phyloP scores from a whole-genome alignment of 2,329 filamentous ascomycete species.

The Raffaelea albimanens region DNA sequence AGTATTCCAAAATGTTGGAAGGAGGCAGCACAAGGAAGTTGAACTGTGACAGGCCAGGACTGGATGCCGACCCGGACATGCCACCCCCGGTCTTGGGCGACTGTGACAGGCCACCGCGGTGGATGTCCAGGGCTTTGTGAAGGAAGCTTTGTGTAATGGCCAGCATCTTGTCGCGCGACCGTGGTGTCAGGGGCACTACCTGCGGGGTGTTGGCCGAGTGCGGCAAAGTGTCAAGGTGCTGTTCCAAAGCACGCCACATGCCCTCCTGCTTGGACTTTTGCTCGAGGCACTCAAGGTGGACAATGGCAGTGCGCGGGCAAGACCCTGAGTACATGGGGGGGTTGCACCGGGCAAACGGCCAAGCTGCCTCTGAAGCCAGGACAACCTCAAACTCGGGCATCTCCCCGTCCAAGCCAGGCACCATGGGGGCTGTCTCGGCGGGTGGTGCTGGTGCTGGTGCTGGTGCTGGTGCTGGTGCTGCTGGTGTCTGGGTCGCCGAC shows the following conservation, averaged over 20 bases:
- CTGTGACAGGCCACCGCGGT: constrained; percentile 40
- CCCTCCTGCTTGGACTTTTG: constrained; percentile 37
- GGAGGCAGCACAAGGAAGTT: constrained; percentile 59
- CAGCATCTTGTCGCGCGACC: constrained; percentile 59
- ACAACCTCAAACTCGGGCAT: constrained; percentile 37
- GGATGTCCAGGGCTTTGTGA: constrained; percentile 61
- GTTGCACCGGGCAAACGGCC: constrained; percentile 43
- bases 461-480: neutral
- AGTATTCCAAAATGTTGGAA: constrained; percentile 56
- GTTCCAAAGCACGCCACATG: constrained; percentile 35
- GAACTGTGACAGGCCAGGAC: constrained; percentile 25
- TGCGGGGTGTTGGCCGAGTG: constrained; percentile 26
- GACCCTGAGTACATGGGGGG: constrained; percentile 31
- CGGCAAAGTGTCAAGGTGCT: constrained; percentile 25
- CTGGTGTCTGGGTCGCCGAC: neutral
- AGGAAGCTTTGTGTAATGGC: constrained; percentile 62
- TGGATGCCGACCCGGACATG: constrained; percentile 26
- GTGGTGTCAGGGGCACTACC: constrained; percentile 33
- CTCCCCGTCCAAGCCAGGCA: constrained; percentile 17
- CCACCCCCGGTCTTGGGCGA: constrained; percentile 21
- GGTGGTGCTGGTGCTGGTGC: constrained; percentile 1
- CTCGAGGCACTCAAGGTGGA: constrained; percentile 41
- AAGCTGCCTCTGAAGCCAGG: constrained; percentile 36
- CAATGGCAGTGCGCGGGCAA: constrained; percentile 39
- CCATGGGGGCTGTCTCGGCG: constrained; percentile 18